Evolutionary conservation across 495 filamentous ascomycete species (phyloP).

Genomic region (Penicillium salamii): DNA sequence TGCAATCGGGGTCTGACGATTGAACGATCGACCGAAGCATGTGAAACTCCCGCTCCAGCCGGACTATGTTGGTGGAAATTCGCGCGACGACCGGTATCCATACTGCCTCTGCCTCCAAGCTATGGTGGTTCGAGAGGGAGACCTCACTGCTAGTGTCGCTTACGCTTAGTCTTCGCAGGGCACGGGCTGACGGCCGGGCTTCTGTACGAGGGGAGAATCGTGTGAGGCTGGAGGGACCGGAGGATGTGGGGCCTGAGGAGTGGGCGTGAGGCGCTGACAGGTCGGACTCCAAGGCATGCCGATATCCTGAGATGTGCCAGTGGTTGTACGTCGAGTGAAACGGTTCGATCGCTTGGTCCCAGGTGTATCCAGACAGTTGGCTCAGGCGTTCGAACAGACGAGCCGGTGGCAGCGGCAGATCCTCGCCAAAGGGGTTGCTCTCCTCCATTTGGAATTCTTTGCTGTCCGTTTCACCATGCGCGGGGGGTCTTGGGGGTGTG

Average conservation of each 20-base stretch:
- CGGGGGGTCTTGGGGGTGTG: background rate
- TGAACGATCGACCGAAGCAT: slow-evolving; percentile 68
- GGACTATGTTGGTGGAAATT: slow-evolving; percentile 72
- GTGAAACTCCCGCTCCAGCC: slow-evolving; percentile 82
- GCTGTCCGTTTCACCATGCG: slow-evolving; percentile 19
- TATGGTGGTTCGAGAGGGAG: slow-evolving; percentile 21
- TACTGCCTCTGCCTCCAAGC: slow-evolving; percentile 37
- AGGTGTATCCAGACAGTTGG: slow-evolving; percentile 70
- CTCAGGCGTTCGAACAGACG: slow-evolving; percentile 70
- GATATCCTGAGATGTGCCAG: slow-evolving; percentile 61
- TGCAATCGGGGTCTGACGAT: slow-evolving; percentile 67
- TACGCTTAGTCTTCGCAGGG: slow-evolving; percentile 36
- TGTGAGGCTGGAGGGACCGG: slow-evolving; percentile 42
- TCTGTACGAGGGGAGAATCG: slow-evolving; percentile 48
- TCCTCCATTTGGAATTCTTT: slow-evolving; percentile 32
- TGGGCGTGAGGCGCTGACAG: slow-evolving; percentile 44
- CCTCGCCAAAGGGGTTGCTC: slow-evolving; percentile 50
- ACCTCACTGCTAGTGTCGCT: slow-evolving; percentile 54
- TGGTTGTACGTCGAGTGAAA: slow-evolving; percentile 82
- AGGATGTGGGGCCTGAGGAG: slow-evolving; percentile 29
- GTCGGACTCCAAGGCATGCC: slow-evolving; percentile 40
- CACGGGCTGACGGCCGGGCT: slow-evolving; percentile 16
- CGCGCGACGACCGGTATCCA: slow-evolving; percentile 65
- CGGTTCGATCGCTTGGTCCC: slow-evolving; percentile 67
- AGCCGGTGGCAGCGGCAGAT: slow-evolving; percentile 64